These are phyloP conservation scores for Acanthamoeba culbertsoni DNA, from an alignment of 208 protist genomes.

Conservation along the genomic window DNA sequence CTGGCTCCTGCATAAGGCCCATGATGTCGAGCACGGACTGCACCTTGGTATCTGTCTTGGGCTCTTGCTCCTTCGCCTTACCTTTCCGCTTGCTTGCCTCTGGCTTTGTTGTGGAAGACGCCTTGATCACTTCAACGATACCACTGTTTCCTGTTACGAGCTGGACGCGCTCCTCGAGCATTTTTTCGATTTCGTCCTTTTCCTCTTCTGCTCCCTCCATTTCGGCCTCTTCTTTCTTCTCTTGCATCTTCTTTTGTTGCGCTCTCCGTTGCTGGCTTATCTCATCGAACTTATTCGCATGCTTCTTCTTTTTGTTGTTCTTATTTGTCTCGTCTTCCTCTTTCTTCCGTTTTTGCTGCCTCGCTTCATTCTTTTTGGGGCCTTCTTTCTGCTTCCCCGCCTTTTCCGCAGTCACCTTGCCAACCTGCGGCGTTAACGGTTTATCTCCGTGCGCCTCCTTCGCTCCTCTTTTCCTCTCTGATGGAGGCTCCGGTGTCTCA, in stretches of 20 bases:
- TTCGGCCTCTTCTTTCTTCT: background rate
- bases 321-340: background rate
- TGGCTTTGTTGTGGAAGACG: background rate
- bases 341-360: background rate
- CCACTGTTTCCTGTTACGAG: background rate
- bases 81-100: background rate
- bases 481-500: background rate
- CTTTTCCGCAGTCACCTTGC: background rate
- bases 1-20: background rate
- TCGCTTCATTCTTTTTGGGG: background rate
- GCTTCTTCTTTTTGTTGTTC: constrained; percentile 4
- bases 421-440: no score
- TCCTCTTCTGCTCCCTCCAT: background rate
- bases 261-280: background rate
- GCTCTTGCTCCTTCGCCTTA: background rate
- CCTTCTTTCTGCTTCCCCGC: background rate
- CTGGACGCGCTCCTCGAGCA: background rate
- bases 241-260: background rate
- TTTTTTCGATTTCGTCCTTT: background rate
- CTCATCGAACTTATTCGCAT: constrained; percentile 1
- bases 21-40: background rate
- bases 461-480: background rate
- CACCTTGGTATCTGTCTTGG: background rate
- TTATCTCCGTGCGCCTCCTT: background rate
- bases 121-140: constrained; percentile 1